Evolutionary conservation across 208 protist genomes (phyloP).

Genomic region (Eutreptiella sp.): DNA sequence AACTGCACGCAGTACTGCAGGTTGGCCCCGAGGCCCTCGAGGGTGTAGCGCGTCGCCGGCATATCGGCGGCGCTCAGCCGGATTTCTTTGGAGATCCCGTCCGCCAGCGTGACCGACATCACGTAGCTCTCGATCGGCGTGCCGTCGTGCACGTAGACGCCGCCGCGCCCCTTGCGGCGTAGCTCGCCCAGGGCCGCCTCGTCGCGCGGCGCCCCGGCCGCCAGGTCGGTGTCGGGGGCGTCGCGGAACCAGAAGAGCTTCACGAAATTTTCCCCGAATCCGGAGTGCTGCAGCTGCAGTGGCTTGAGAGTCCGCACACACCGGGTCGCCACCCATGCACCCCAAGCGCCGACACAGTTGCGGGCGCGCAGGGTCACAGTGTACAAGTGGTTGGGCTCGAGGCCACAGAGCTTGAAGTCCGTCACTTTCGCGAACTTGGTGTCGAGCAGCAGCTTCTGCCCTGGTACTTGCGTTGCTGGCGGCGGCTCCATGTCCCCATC

Average conservation of each 20-base stretch:
- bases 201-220: too few relatives aligned
- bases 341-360: constrained; percentile 55
- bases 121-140: constrained; percentile 53
- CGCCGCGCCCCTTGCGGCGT: neutral
- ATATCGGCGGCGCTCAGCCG: constrained; percentile 45
- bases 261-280: constrained; percentile 81
- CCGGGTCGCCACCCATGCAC: constrained; percentile 57
- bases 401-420: constrained; percentile 1
- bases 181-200: too few relatives aligned
- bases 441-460: constrained; percentile 18
- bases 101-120: constrained; percentile 63
- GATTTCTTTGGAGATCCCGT: constrained; percentile 47
- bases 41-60: constrained; percentile 62
- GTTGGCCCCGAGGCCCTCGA: constrained; percentile 63
- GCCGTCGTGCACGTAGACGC: neutral
- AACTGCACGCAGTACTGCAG: constrained; percentile 69
- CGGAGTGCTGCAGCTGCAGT: constrained; percentile 61
- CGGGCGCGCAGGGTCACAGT: constrained; percentile 48
- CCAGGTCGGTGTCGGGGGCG: too few relatives aligned
- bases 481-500: neutral
- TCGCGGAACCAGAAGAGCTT: constrained; percentile 75
- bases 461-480: neutral
- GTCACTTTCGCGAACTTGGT: neutral
- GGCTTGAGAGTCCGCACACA: constrained; percentile 52
- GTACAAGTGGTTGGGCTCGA: constrained; percentile 36